A percentile compares a stretch with the other conserved stretches of the same genome.
phyloP scores from a whole-genome alignment of 306 rosid species.

The Erythrophleum fordii region DNA sequence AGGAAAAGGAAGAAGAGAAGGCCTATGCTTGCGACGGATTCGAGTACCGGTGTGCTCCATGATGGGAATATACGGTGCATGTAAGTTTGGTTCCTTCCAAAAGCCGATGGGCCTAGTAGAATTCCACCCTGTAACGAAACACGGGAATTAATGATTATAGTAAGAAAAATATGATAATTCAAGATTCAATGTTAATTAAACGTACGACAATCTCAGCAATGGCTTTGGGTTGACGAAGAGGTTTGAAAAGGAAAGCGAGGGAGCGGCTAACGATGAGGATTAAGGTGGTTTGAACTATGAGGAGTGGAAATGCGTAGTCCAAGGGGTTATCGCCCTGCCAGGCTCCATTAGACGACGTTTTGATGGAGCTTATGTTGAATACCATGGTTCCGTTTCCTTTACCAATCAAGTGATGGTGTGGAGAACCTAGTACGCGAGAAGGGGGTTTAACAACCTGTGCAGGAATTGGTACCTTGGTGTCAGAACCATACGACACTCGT shows the following conservation, averaged over 20 bases:
- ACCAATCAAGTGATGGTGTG: too few relatives aligned
- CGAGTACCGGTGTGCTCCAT: conserved; percentile 76
- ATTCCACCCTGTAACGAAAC: conserved; percentile 72
- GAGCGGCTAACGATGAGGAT: conserved; percentile 59
- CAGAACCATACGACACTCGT: too few relatives aligned
- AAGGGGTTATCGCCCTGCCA: conserved; percentile 93
- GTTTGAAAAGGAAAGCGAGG: conserved; percentile 74
- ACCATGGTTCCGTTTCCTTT: conserved; percentile 7
- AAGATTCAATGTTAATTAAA: neutral
- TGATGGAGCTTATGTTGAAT: conserved; percentile 66
- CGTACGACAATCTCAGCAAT: conserved; percentile 77
- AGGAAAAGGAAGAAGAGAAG: conserved; percentile 78
- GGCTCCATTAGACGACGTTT: conserved; percentile 68
- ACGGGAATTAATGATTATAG: too few relatives aligned
- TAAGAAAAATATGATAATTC: neutral
- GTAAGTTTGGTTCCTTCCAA: conserved; percentile 64
- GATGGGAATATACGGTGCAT: conserved; percentile 61
- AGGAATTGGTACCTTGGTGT: too few relatives aligned
- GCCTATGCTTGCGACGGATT: conserved; percentile 81
- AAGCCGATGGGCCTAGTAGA: conserved; percentile 75
- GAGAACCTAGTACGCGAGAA: too few relatives aligned
- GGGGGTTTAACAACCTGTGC: too few relatives aligned
- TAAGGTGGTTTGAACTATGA: conserved; percentile 61
- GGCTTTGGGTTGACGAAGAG: conserved; percentile 91
- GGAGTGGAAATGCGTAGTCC: conserved; percentile 78